Percentiles rank a stretch among this genome's conserved stretches.
Evolutionary conservation across 2,329 filamentous ascomycete species (phyloP).

Genomic region (Myriangium duriaei): DNA sequence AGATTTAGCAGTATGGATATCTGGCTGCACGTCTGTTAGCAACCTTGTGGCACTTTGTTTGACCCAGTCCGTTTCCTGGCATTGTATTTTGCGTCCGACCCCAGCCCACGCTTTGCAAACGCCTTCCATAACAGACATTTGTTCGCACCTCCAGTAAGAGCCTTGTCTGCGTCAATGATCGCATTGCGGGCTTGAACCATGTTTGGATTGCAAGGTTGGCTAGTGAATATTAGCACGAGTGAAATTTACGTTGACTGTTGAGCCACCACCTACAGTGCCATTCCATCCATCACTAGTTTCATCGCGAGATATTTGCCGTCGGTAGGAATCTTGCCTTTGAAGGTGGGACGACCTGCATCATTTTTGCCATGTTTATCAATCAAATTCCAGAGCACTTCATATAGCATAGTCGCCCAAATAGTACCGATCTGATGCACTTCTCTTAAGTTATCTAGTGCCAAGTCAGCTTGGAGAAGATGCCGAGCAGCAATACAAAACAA

Average conservation of each 20-base stretch:
- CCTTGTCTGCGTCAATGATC: constrained; percentile 43
- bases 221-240: constrained; percentile 5
- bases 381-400: constrained; percentile 47
- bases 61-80: too few relatives aligned
- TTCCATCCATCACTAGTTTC: constrained; percentile 41
- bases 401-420: constrained; percentile 41
- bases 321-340: constrained; percentile 36
- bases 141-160: constrained; percentile 40
- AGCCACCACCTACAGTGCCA: constrained; percentile 30
- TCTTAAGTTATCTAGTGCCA: constrained; percentile 13
- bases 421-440: constrained; percentile 39
- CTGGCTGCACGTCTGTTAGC: too few relatives aligned
- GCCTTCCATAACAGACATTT: constrained; percentile 43
- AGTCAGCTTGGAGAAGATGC: too few relatives aligned
- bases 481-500: too few relatives aligned
- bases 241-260: background rate
- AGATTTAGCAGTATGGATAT: too few relatives aligned
- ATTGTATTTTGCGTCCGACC: constrained; percentile 25
- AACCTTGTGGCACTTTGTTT: too few relatives aligned
- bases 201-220: constrained; percentile 44
- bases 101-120: constrained; percentile 46
- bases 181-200: constrained; percentile 42
- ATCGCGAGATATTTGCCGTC: constrained; percentile 42
- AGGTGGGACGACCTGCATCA: constrained; percentile 29
- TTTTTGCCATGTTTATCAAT: constrained; percentile 45